These are phyloP conservation scores for Thelephora aurantiotincta DNA, from an alignment of 768 basidiomycete genomes.

Conservation along the genomic window DNA sequence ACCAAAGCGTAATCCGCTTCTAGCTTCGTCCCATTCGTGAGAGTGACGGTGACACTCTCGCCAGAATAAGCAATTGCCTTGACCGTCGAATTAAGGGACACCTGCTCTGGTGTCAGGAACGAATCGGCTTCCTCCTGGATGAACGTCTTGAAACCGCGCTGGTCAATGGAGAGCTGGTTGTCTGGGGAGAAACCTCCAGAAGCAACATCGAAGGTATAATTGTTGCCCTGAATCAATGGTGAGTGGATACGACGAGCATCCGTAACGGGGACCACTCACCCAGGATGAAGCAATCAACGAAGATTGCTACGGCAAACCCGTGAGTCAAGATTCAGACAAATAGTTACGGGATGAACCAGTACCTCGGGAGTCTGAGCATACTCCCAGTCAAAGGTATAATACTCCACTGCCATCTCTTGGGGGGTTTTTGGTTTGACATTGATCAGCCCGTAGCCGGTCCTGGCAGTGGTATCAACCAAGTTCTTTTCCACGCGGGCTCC, in stretches of 20 bases:
- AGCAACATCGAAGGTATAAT: constrained; percentile 39
- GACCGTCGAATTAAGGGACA: constrained; percentile 36
- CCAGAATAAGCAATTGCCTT: constrained; percentile 30
- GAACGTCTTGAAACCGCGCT: constrained; percentile 43
- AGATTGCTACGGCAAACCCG: constrained; percentile 1
- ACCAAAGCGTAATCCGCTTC: constrained; percentile 44
- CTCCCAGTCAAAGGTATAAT: constrained; percentile 35
- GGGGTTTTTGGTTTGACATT: constrained; percentile 28
- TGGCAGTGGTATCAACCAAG: constrained; percentile 34
- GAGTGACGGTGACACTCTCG: constrained; percentile 30
- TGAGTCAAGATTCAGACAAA: too few relatives aligned
- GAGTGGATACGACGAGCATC: neutral
- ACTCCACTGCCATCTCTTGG: constrained; percentile 39
- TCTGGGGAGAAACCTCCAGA: constrained; percentile 42
- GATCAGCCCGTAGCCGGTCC: constrained; percentile 33
- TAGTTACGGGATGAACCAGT: constrained; percentile 19
- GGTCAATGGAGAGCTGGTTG: constrained; percentile 41
- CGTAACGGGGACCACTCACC: constrained; percentile 21
- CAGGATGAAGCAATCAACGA: constrained; percentile 35
- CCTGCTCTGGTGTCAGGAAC: constrained; percentile 34
- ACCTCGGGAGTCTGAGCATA: constrained; percentile 43
- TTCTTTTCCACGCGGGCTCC: constrained; percentile 24
- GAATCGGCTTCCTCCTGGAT: constrained; percentile 41
- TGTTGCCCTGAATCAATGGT: constrained; percentile 31
- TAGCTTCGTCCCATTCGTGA: constrained; percentile 27